Base-by-base conservation (phyloP, 768 basidiomycete species). In the Inosperma sp. region DNA sequence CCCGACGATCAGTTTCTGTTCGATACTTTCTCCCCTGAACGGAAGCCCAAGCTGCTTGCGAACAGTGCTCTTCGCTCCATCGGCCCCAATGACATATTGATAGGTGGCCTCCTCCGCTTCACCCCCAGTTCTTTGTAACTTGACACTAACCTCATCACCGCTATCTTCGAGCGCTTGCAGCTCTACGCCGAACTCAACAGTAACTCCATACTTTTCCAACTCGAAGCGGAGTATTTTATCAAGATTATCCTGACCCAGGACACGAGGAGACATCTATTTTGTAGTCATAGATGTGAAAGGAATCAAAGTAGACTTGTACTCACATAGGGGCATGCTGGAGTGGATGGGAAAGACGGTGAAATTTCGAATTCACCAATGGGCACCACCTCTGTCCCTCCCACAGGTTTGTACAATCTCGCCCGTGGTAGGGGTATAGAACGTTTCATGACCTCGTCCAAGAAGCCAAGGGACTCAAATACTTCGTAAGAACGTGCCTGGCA, bases 161-260 rank as follows among this genome's bases (percentile, higher is more conserved):
- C 58, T 53, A 49, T 78, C 72, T 48, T 68, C 62, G 26, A 81
- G 70, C 0, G 71, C 68, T 21, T 60, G 37, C 6, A 81, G 68
- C 51, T 75, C 73, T 0, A 72, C 72, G 9, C 70, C 71, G n/a
- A 72, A 50, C 48, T 81, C 77, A 16, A 76, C 71, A 10, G 25
- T 27, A 35, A 64, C 65, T 0, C 64, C 63, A 12, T 63, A 58
- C 48, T 68, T 60, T 4, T 56, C 63, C 19, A 76, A 56, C 23
- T 61, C 60, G 4, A 53, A 56, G n/a, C 66, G 70, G 13, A 75
- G 56, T 21, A 73, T 61, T 7, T 51, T 59, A 47, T 77, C 75
- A 17, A 67, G 55, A 22, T 49, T 55, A 26, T 67, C 63, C 55
- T 69, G 71, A 7, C 71, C 69, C 3, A 71, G 58, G 36, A 64